Base-by-base conservation (phyloP, 345 rosid genomes). In the Eucalyptus viminalis region DNA sequence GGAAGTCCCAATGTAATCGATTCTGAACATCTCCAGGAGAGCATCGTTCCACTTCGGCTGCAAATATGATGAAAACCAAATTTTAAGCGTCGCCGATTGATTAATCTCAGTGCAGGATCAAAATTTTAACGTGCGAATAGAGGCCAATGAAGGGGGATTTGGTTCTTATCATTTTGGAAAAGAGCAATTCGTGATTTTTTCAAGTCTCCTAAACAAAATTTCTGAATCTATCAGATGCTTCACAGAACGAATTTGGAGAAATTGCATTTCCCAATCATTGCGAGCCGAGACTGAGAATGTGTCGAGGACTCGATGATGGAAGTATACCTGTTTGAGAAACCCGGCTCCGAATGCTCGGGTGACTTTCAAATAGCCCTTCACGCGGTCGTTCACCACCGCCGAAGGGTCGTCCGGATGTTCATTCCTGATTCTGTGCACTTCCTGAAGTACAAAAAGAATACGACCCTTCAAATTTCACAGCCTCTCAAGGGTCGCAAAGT, bases 341-440 rank as follows among this genome's bases (percentile, higher is more conserved):
- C 99, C 99, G 44, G 97, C 98, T 10, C 99, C 99, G 65, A 97
- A 97, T 31, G 99, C 99, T 19, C 99, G 96, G 90, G 98, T 97
- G 89, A 96, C 99, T 93, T 95, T 97, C 94, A 97, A 90, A 62
- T 95, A 97, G 87, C 99, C 99, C 90, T 97, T 97, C 8, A 97
- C 99, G 86, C 99, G 94, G 53, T 97, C 98, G 86, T 97, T 97
- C 89, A 92, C 90, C 37, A 97, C 87, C 4, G 98, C 96, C 22
- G 93, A 91, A 49, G 93, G 93, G 91, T 97, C 99, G 89, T 95
- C 98, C 19, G 96, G 97, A 88, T 97, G 99, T 87, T 95, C 98
- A 80, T 91, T 93, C 92, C 91, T 96, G 50, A 97, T 96, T 92
- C 98, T 95, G 51, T 91, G 89, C 83, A 95, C 99, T 92, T 97